Base-by-base conservation (phyloP, 192 early-diverging fungal genomes). In the Umbelopsis isabellina region DNA sequence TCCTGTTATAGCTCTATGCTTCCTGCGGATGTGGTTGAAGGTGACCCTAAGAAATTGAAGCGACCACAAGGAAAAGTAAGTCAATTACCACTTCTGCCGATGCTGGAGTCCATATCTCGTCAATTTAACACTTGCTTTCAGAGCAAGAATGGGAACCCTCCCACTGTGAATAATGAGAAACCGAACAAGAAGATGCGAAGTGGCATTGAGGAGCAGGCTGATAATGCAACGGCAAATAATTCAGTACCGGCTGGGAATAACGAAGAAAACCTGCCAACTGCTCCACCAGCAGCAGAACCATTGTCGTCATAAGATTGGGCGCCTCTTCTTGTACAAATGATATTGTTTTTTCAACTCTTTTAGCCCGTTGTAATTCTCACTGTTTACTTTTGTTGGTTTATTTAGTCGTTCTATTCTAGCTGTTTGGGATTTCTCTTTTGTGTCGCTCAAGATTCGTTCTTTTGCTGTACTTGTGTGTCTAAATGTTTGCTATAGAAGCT, bases 11-110 rank as follows among this genome's bases (percentile, higher is more conserved):
- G 69, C 55, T 22, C 52, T 22, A 49, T 68, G 66, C 46, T 74
- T 37, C 53, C 72, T 27, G 23, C 47, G 4, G 72, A 74, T 35
- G 51, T 73, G 23, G 45, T 58, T 44, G 50, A 46, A 37, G 46
- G 66, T 11, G 66, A 68, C 25, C 55, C 55, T 18, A 72, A 72
- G 61, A 76, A 76, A 15, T 45, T 64, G 35, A 76, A 76, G 27
- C 33, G 73, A 70, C 61, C 68, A 10, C 68, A 65, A 46, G 16
- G 46, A 46, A 75, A 70, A 58, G 73, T 75, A 49, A 65, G 50
- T 61, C 18, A 16, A 33, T 7, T 41, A 41, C 6, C 2, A 15
- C 30, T 61, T n/a, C 4, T 0, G 33, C 33, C 2, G 3, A 37
- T 18, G 0, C 1, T 35, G 18, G 3, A 30, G 11, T 35, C 30